Conservation (phyloP, 2,329 filamentous ascomycete species). For the Cordyceps cateniannulata region DNA sequence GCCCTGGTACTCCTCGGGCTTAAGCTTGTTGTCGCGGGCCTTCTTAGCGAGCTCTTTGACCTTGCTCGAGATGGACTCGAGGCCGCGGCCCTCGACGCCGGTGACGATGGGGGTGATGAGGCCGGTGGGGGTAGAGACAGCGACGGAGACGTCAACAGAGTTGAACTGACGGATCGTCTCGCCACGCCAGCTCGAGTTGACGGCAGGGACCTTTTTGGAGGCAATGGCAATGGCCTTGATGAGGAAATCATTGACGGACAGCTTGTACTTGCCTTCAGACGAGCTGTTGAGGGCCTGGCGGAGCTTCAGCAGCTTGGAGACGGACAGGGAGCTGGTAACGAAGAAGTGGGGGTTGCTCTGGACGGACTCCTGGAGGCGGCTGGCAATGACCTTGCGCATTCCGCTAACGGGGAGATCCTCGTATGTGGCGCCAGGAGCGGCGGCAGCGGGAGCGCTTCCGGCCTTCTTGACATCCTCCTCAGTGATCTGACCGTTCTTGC, state of each 20-base stretch:
- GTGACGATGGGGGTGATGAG: conserved; percentile 98
- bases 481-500: conserved; percentile 79
- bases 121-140: conserved; percentile 84
- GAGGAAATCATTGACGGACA: conserved; percentile 99
- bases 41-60: conserved; percentile 97
- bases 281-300: conserved; percentile 86
- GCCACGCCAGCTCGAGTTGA: conserved; percentile 92
- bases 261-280: conserved; percentile 91
- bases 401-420: conserved; percentile 78
- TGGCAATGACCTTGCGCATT: conserved; percentile 98
- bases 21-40: conserved; percentile 93
- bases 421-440: conserved; percentile 59
- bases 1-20: conserved; percentile 98
- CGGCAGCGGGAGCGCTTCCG: conserved; percentile 45
- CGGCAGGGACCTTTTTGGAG: conserved; percentile 86
- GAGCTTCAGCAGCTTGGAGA: conserved; percentile 93
- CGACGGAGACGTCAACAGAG: conserved; percentile 89
- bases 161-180: conserved; percentile 90
- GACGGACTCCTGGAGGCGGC: conserved; percentile 78
- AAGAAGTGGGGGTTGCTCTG: conserved; percentile 98
- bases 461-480: conserved; percentile 91
- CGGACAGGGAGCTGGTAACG: conserved; percentile 84
- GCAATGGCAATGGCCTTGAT: conserved; percentile 92
- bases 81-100: conserved; percentile 77
- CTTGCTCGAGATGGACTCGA: conserved; percentile 78